phyloP scores from a whole-genome alignment of 306 rosid genomes.

The Bauhinia variegata region DNA sequence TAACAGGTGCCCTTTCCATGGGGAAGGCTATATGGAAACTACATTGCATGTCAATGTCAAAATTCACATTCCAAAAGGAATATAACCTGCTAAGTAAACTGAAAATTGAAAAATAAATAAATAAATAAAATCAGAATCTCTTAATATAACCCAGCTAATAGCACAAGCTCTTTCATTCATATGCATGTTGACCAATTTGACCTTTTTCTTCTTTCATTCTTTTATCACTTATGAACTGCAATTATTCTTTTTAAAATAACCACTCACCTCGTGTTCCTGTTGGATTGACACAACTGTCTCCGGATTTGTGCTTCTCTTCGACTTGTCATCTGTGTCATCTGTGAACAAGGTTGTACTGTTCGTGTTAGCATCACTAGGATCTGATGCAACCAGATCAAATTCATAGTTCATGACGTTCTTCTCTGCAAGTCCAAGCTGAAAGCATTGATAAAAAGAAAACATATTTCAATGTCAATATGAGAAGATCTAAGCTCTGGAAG shows the following conservation, averaged over 20 bases:
- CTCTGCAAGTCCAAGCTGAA: slow-evolving; percentile 97
- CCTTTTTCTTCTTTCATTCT: slow-evolving; percentile 1
- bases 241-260: not conserved
- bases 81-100: slow-evolving; percentile 8
- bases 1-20: not conserved
- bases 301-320: slow-evolving; percentile 57
- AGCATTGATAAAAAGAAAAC: slow-evolving; percentile 34
- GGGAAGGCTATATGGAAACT: slow-evolving; percentile 9
- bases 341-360: slow-evolving; percentile 92
- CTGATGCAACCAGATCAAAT: slow-evolving; percentile 76
- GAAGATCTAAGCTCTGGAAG: not conserved
- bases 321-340: slow-evolving; percentile 89
- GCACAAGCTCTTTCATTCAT: not conserved
- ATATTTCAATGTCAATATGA: slow-evolving; percentile 27
- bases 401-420: slow-evolving; percentile 80
- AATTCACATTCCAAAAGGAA: not conserved
- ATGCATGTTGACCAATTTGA: not conserved
- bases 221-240: slow-evolving; percentile 7
- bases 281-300: slow-evolving; percentile 61
- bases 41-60: not conserved
- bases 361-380: slow-evolving; percentile 89
- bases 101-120: not conserved
- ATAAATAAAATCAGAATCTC: not conserved
- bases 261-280: slow-evolving; percentile 73
- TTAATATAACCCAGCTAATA: slow-evolving; percentile 3